phyloP scores from a whole-genome alignment of 129 eudicot species.

The Pseudognaphalium luteoalbum region DNA sequence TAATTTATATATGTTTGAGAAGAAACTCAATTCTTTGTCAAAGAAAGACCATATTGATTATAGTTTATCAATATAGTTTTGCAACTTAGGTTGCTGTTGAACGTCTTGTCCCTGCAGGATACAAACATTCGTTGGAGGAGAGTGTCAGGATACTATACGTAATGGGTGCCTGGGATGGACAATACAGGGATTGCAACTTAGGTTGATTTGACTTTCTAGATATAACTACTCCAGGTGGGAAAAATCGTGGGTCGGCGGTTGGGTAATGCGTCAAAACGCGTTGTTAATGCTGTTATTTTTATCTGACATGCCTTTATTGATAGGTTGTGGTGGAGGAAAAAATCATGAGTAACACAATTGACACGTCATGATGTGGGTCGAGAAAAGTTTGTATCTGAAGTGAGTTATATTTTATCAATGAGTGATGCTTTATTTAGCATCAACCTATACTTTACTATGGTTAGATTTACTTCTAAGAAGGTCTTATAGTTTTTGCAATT shows the following conservation, averaged over 20 bases:
- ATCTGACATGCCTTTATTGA: not conserved
- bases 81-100: not conserved
- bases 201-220: slow-evolving; percentile 40
- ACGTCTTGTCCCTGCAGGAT: not conserved
- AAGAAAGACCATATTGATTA: no score
- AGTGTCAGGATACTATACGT: slow-evolving; percentile 87
- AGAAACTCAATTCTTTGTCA: no score
- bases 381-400: slow-evolving; percentile 77
- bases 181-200: slow-evolving; percentile 99
- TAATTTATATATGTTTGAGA: no score
- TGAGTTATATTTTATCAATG: slow-evolving; percentile 40
- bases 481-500: not conserved
- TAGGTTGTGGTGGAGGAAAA: slow-evolving; percentile 99
- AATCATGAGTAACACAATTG: slow-evolving; percentile 62
- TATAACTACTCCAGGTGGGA: not conserved
- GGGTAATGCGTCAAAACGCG: slow-evolving; percentile 1
- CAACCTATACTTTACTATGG: not conserved
- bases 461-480: not conserved
- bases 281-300: not conserved
- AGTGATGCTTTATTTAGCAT: not conserved
- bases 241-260: not conserved
- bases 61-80: no score
- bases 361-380: slow-evolving; percentile 92
- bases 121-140: slow-evolving; percentile 89
- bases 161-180: slow-evolving; percentile 99